Percentiles rank a stretch among this genome's conserved stretches.
These are phyloP conservation scores for Moelleriella libera DNA, from an alignment of 2,329 filamentous ascomycete species.

Conservation along the genomic window DNA sequence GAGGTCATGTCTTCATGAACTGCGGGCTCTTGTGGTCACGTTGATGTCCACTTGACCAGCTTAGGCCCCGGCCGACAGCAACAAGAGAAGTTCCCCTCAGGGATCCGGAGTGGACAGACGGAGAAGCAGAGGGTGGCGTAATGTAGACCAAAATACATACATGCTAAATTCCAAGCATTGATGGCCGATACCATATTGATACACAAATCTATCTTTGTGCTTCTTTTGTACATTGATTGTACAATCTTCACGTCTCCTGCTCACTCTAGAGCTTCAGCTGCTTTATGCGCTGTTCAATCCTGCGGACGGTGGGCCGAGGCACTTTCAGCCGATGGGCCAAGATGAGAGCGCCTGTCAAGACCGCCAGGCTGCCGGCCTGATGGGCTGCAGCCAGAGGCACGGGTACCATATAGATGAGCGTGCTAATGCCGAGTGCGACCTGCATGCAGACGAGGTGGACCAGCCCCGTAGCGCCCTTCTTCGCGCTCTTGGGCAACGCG, in stretches of 20 bases:
- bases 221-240: neutral
- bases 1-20: too few relatives aligned
- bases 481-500: conserved; percentile 47
- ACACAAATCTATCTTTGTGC: too few relatives aligned
- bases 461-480: conserved; percentile 60
- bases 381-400: conserved; percentile 78
- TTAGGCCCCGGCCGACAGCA: too few relatives aligned
- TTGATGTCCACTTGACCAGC: too few relatives aligned
- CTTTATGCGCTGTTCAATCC: conserved; percentile 40
- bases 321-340: conserved; percentile 67
- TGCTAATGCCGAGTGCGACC: conserved; percentile 75
- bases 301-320: conserved; percentile 47
- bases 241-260: neutral
- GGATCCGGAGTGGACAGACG: too few relatives aligned
- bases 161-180: too few relatives aligned
- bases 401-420: conserved; percentile 87
- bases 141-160: too few relatives aligned
- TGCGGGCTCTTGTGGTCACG: too few relatives aligned
- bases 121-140: too few relatives aligned
- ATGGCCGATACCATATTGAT: too few relatives aligned
- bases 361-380: conserved; percentile 76
- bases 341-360: conserved; percentile 71
- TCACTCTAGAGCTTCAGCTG: conserved; percentile 7
- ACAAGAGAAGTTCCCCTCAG: too few relatives aligned
- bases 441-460: conserved; percentile 74